Evolutionary conservation across 192 early-diverging fungal genomes (phyloP).

Genomic region (Ambispora gerdemannii): DNA sequence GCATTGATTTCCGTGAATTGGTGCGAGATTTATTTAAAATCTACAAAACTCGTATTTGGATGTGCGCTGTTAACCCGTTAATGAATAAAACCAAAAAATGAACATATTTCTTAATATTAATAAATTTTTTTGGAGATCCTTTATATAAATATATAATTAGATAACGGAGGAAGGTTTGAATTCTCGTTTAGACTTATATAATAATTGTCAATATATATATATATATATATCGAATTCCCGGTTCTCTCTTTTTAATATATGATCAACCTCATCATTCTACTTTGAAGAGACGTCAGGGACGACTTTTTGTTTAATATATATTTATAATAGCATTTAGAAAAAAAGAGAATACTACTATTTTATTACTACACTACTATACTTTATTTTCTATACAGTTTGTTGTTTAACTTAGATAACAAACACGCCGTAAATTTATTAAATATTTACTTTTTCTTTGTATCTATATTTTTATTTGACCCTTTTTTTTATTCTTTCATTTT

Average conservation of each 20-base stretch:
- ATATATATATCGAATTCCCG: too few species aligned
- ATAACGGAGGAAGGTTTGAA: neutral
- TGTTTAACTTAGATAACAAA: too few species aligned
- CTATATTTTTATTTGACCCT: slow-evolving; percentile 11
- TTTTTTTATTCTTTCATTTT: neutral
- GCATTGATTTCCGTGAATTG: slow-evolving; percentile 95
- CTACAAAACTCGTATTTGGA: slow-evolving; percentile 98
- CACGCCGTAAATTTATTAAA: neutral
- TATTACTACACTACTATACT: too few species aligned
- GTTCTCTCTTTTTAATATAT: too few species aligned
- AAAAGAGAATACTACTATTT: too few species aligned
- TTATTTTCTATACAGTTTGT: too few species aligned
- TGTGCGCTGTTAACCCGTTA: slow-evolving; percentile 55
- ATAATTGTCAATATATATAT: neutral
- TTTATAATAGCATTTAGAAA: neutral
- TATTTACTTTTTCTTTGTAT: slow-evolving; percentile 21
- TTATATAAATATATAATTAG: slow-evolving; percentile 3
- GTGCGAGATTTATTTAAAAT: slow-evolving; percentile 95
- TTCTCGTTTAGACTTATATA: neutral
- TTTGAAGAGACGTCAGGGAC: slow-evolving; percentile 18
- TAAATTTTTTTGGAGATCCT: neutral
- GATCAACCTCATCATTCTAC: neutral
- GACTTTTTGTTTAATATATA: slow-evolving; percentile 19
- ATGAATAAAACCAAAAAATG: slow-evolving; percentile 31
- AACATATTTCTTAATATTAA: neutral